Conservation (phyloP, 176 grass and related monocot genomes). For the Phragmites australis region DNA sequence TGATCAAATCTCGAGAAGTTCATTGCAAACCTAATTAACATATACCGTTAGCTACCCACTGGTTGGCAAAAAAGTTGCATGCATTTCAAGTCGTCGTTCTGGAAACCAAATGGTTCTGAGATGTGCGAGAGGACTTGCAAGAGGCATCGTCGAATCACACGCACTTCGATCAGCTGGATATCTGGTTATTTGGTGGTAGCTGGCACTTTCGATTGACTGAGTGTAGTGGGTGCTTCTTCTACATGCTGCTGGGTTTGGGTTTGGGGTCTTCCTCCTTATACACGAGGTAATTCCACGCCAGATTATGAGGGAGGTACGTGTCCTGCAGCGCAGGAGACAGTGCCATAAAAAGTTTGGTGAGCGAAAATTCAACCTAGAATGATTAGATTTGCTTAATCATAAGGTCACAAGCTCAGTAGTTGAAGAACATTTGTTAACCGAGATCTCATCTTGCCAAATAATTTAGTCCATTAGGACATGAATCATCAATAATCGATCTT, state of each 20-base stretch:
- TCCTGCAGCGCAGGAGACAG: conserved; percentile 42
- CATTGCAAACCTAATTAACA: too few species aligned
- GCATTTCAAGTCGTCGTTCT: not conserved
- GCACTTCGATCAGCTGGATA: not conserved
- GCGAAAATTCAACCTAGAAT: not conserved
- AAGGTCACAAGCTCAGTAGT: not conserved
- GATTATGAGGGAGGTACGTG: conserved; percentile 73
- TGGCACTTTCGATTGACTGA: not conserved
- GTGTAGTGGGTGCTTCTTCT: not conserved
- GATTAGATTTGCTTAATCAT: not conserved
- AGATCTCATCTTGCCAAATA: not conserved
- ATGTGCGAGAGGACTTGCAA: not conserved
- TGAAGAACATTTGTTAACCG: not conserved
- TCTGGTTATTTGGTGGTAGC: conserved; percentile 27
- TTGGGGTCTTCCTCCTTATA: conserved; percentile 31
- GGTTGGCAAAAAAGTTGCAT: too few species aligned
- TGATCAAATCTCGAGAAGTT: too few species aligned
- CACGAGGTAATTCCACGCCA: conserved; percentile 55
- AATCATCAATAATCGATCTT: not conserved
- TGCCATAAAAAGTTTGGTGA: not conserved
- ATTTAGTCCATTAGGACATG: not conserved
- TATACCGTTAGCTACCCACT: too few species aligned
- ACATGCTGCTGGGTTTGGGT: conserved; percentile 44
- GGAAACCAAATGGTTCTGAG: not conserved
- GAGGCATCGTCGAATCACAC: not conserved